Conservation (phyloP, 352 stramenopile genomes). For the Thalassiosira ordinaria region DNA sequence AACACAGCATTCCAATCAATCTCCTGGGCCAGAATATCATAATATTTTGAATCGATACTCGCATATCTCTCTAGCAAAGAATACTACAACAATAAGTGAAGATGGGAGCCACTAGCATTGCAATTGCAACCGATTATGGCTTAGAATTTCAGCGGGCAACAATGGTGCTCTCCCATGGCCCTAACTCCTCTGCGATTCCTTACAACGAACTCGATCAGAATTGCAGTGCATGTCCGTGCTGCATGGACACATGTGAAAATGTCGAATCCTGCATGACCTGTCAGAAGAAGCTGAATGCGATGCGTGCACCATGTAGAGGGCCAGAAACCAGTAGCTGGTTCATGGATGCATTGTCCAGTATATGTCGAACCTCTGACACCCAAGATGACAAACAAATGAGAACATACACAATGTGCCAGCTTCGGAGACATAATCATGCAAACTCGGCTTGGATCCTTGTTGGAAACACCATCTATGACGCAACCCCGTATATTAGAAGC, state of each 20-base stretch:
- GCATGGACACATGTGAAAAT: slow-evolving; percentile 42
- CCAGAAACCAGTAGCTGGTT: slow-evolving; percentile 33
- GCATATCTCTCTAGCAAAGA: too few species aligned
- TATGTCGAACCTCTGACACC: slow-evolving; percentile 21
- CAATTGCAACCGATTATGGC: background rate
- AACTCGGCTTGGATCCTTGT: slow-evolving; percentile 92
- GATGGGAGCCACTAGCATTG: background rate
- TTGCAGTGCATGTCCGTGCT: slow-evolving; percentile 38
- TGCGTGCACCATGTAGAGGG: slow-evolving; percentile 12
- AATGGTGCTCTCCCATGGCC: background rate
- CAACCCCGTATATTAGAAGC: slow-evolving; percentile 88
- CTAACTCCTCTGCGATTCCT: background rate
- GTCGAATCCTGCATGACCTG: slow-evolving; percentile 30
- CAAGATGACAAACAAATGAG: slow-evolving; percentile 7
- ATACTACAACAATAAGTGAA: background rate
- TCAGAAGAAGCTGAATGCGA: slow-evolving; percentile 38
- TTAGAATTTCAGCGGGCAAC: background rate
- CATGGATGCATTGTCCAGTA: slow-evolving; percentile 23
- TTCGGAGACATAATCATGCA: slow-evolving; percentile 87
- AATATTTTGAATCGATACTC: too few species aligned
- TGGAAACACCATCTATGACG: slow-evolving; percentile 90
- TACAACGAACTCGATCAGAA: background rate
- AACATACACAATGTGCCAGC: slow-evolving; percentile 88
- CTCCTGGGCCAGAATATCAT: too few species aligned
- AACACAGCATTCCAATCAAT: too few species aligned